Evolutionary conservation across 2,329 filamentous ascomycete species (phyloP), one percentile per base, ranked within the genome.

Genomic region (Penicillium occitanis): DNA sequence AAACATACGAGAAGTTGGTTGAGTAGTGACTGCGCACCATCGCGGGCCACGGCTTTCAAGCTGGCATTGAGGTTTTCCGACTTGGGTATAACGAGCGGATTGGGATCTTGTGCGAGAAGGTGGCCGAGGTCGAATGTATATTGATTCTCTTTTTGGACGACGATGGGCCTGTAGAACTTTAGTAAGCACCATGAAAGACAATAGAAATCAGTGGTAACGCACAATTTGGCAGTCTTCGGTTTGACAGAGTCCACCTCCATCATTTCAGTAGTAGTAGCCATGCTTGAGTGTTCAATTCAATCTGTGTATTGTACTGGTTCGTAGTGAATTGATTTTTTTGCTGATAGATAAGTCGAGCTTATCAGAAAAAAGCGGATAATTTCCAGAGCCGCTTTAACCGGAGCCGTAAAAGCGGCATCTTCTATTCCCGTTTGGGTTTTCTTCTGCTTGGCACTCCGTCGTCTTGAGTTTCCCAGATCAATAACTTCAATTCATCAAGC

Each of bases 51-150:
- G 48, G 86, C 81, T 68, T 89, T 85, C 68, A 98, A 88, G 66
- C 87, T 86, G 33, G 84, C 81, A 78, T 97, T 92, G 69, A 89
- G 80, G 8, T 70, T 69, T 60, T 73, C 66, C 68, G 79, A 79
- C 61, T 78, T 79, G 71, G 86, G 80, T 69, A 88, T 80, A 59
- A 85, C 81, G 61, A 95, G 82, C 2, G 94, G 92, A 80, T 97
- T 98, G 46, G 93, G 87, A 80, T 98, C 95, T 75, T 89, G 89
- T 78, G 88, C 90, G 75, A 96, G 86, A 63, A 98, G 89, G 76
- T 96, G 88, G 71, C 93, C 90, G 48, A 97, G 89, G 78, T 97
- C 93, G 82, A 96, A 97, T 71, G 88, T 93, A 83, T 96, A 96
- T 10, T 93, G 93, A 6, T 91, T 96, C 4, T 92, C 90, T 80